phyloP scores from a whole-genome alignment of 441 rosid species.

The Pelargonium cotyledonis region DNA sequence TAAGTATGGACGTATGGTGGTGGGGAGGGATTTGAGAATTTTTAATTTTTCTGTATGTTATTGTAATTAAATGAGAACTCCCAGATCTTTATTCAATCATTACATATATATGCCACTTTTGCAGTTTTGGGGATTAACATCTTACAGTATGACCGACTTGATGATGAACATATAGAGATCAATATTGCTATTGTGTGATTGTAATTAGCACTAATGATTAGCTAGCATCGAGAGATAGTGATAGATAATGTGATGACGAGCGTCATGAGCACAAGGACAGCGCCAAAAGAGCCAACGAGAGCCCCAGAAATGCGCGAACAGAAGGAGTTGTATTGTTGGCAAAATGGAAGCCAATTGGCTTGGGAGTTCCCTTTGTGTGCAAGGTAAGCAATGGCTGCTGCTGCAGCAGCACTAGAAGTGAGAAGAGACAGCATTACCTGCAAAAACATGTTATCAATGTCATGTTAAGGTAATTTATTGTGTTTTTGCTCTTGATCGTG shows the following conservation, averaged over 20 bases:
- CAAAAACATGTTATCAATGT: not conserved
- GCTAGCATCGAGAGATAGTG: slow-evolving; percentile 32
- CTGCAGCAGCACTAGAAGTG: slow-evolving; percentile 63
- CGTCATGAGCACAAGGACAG: slow-evolving; percentile 36
- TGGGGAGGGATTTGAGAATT: no score
- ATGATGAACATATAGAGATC: not conserved
- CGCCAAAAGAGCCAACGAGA: slow-evolving; percentile 52
- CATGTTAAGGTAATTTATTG: not conserved
- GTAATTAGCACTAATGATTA: not conserved
- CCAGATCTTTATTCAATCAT: no score
- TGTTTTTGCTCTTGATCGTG: not conserved
- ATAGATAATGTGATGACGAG: slow-evolving; percentile 37
- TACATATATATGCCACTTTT: no score
- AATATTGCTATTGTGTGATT: not conserved
- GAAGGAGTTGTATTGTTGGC: slow-evolving; percentile 48
- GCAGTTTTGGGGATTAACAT: not conserved
- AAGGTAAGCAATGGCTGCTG: slow-evolving; percentile 51
- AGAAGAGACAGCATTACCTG: slow-evolving; percentile 58
- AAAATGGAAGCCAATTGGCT: slow-evolving; percentile 60
- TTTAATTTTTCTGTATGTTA: no score
- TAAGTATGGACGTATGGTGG: no score
- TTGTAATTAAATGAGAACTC: no score
- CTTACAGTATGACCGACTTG: not conserved
- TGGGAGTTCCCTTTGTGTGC: slow-evolving; percentile 55
- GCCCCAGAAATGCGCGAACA: slow-evolving; percentile 52